These are phyloP conservation scores for Trichoderma arundinaceum DNA, from an alignment of 2,329 filamentous ascomycete species.

Conservation along the genomic window DNA sequence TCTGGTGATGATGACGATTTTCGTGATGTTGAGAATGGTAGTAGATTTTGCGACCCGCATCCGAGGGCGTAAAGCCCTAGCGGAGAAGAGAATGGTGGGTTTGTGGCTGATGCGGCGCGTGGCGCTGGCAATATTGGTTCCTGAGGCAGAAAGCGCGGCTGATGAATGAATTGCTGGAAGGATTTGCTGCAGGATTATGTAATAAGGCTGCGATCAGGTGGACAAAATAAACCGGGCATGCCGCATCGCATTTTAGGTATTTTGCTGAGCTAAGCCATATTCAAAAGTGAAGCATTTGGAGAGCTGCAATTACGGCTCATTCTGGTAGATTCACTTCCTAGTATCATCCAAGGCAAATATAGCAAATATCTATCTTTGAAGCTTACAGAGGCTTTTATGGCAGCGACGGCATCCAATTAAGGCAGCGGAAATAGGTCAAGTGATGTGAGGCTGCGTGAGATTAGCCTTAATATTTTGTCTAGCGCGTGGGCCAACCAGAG, in stretches of 20 bases:
- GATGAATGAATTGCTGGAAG: not conserved
- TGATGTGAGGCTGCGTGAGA: slow-evolving; percentile 30
- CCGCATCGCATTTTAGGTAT: not conserved
- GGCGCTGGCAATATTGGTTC: slow-evolving; percentile 27
- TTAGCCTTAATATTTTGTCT: slow-evolving; percentile 36
- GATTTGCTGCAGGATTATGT: slow-evolving; percentile 4
- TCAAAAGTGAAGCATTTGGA: not conserved
- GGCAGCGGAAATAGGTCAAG: slow-evolving; percentile 17
- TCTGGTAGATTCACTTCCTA: not conserved
- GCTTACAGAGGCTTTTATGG: not conserved
- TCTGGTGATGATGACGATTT: slow-evolving; percentile 45
- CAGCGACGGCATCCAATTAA: not conserved
- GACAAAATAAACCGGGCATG: slow-evolving; percentile 28
- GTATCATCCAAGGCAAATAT: too few species aligned
- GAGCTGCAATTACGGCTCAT: not conserved
- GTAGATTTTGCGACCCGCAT: slow-evolving; percentile 45
- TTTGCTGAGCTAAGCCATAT: not conserved
- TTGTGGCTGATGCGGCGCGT: slow-evolving; percentile 23
- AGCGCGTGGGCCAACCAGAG: slow-evolving; percentile 40
- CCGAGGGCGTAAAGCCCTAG: slow-evolving; percentile 49
- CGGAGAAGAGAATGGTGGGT: slow-evolving; percentile 34
- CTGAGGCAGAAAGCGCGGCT: slow-evolving; percentile 33
- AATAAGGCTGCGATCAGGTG: not conserved
- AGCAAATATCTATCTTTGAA: not conserved
- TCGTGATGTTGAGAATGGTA: slow-evolving; percentile 40